A percentile compares a stretch with the other conserved stretches of the same genome.
Evolutionary conservation across 306 rosid species (phyloP).

Genomic region (Gillenia trifoliata): DNA sequence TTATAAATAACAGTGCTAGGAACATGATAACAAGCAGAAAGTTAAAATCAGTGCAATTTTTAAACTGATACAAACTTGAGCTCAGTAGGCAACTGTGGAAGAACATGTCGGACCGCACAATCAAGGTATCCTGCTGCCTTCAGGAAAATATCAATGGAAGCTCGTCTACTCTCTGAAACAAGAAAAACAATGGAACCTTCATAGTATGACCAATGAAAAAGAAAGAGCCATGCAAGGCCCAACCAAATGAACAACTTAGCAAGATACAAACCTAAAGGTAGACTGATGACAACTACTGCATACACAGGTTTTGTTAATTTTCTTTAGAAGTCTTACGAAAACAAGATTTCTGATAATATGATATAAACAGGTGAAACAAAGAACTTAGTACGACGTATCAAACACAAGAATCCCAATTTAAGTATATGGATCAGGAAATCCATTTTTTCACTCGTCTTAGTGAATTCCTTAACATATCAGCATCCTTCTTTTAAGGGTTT

Average conservation of each 20-base stretch:
- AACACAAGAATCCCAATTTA: background rate
- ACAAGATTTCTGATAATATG: background rate
- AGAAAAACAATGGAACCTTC: constrained; percentile 17
- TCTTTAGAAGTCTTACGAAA: background rate
- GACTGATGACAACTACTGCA: background rate
- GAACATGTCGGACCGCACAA: constrained; percentile 89
- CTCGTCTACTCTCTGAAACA: constrained; percentile 75
- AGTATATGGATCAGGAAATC: background rate
- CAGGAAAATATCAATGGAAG: constrained; percentile 76
- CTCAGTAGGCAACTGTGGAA: constrained; percentile 81
- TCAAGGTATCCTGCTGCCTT: constrained; percentile 94
- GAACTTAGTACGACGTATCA: background rate
- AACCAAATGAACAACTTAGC: background rate
- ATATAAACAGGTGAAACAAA: background rate
- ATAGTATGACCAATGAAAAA: background rate
- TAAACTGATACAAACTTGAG: constrained; percentile 56
- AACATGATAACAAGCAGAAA: constrained; percentile 13
- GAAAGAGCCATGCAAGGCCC: background rate
- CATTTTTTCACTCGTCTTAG: background rate
- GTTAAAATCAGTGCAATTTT: background rate
- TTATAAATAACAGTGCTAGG: constrained; percentile 15
- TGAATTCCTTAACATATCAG: background rate
- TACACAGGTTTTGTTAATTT: background rate
- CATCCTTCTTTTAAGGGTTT: background rate
- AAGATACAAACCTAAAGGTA: constrained; percentile 4